Evolutionary conservation across 2,329 filamentous ascomycete species (phyloP).

Genomic region (Ophiostoma populinum): DNA sequence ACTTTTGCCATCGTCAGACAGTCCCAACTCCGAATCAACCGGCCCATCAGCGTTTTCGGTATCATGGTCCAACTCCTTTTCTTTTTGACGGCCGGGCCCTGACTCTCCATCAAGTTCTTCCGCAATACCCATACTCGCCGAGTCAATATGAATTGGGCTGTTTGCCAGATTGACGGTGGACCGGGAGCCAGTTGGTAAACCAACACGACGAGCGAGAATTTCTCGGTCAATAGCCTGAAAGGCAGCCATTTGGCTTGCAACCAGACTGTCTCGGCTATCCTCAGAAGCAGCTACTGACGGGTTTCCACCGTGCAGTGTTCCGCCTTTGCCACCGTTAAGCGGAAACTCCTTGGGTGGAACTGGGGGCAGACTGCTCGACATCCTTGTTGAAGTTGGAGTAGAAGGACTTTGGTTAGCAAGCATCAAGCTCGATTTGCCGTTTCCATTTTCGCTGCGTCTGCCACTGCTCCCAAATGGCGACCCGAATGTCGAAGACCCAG

Average conservation of each 20-base stretch:
- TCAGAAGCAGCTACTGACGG: no score
- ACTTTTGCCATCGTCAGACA: no score
- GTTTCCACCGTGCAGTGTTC: constrained; percentile 15
- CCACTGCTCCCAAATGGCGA: background rate
- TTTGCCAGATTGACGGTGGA: no score
- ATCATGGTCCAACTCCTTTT: no score
- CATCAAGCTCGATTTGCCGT: background rate
- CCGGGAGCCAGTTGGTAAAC: no score
- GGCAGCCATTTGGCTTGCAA: constrained; percentile 36
- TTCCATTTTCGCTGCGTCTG: background rate
- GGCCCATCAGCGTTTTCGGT: no score
- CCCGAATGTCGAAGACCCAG: background rate
- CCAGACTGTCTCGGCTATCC: constrained; percentile 17
- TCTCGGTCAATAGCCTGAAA: constrained; percentile 48
- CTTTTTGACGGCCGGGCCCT: no score
- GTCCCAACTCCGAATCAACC: no score
- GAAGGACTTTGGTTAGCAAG: constrained; percentile 14
- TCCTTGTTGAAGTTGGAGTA: constrained; percentile 18
- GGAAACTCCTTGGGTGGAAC: constrained; percentile 25
- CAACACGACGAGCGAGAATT: constrained; percentile 38
- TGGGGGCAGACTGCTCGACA: constrained; percentile 13
- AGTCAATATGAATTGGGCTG: no score
- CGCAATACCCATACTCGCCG: no score
- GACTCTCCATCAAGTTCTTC: no score
- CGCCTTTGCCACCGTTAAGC: constrained; percentile 17